Evolutionary conservation across 176 grass and related monocot genomes (phyloP).

Genomic region (Phragmites australis): DNA sequence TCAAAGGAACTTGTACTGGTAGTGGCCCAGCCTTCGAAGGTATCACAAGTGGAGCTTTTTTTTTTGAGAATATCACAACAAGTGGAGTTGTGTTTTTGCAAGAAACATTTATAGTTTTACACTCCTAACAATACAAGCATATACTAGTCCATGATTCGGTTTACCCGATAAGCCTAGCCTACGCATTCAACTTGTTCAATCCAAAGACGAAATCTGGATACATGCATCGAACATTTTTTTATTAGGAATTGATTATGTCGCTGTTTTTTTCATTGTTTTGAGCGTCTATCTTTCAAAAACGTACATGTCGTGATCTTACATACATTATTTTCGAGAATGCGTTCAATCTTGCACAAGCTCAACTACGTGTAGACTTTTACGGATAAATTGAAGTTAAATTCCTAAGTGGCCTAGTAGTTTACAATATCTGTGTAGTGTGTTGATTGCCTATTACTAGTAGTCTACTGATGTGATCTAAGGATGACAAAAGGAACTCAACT

Average conservation of each 20-base stretch:
- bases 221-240: neutral
- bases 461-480: conserved; percentile 7
- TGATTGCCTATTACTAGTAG: neutral
- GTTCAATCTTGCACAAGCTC: neutral
- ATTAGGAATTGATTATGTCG: neutral
- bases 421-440: conserved; percentile 28
- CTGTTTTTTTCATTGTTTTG: too few relatives aligned
- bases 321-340: neutral
- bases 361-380: neutral
- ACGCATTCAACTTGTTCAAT: neutral
- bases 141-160: neutral
- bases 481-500: conserved; percentile 12
- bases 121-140: neutral
- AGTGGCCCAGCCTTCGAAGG: neutral
- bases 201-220: neutral
- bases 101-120: neutral
- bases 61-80: too few relatives aligned
- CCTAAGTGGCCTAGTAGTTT: conserved; percentile 32
- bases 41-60: too few relatives aligned
- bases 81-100: neutral
- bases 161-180: neutral
- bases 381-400: conserved; percentile 1
- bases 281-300: conserved; percentile 8
- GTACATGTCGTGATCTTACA: conserved; percentile 11
- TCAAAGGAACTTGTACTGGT: neutral